These are phyloP conservation scores for Solanum hybrid DNA, from an alignment of 305 asterid genomes.

Conservation along the genomic window DNA sequence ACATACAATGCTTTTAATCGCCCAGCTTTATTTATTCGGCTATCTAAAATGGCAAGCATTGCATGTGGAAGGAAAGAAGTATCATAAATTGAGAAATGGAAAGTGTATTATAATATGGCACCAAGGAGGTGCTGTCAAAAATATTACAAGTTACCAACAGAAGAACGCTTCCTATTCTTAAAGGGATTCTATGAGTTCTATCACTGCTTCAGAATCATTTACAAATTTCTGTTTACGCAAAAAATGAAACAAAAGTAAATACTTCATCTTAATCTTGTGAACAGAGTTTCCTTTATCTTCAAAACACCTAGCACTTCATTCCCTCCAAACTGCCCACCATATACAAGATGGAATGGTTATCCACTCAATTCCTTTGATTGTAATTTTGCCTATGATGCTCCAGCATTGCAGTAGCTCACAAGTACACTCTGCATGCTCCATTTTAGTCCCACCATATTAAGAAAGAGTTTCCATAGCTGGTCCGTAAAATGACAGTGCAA, in stretches of 20 bases:
- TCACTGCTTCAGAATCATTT: neutral
- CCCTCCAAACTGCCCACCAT: neutral
- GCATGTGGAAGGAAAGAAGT: constrained; percentile 26
- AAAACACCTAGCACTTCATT: neutral
- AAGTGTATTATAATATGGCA: neutral
- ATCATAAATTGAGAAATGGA: neutral
- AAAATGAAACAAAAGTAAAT: neutral
- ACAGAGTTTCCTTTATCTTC: neutral
- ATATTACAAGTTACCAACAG: neutral
- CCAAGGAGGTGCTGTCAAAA: neutral
- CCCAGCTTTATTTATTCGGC: constrained; percentile 71
- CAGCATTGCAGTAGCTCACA: neutral
- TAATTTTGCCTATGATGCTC: neutral
- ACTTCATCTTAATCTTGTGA: neutral
- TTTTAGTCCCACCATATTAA: neutral
- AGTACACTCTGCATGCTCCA: neutral
- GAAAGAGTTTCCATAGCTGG: neutral
- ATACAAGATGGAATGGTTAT: neutral
- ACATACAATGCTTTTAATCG: constrained; percentile 71
- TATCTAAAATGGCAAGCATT: constrained; percentile 62
- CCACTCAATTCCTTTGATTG: neutral
- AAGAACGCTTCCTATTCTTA: neutral
- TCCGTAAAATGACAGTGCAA: neutral
- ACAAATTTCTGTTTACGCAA: neutral
- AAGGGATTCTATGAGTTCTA: neutral